Conservation (phyloP, 768 basidiomycete genomes). For the Tephrocybe sp. region DNA sequence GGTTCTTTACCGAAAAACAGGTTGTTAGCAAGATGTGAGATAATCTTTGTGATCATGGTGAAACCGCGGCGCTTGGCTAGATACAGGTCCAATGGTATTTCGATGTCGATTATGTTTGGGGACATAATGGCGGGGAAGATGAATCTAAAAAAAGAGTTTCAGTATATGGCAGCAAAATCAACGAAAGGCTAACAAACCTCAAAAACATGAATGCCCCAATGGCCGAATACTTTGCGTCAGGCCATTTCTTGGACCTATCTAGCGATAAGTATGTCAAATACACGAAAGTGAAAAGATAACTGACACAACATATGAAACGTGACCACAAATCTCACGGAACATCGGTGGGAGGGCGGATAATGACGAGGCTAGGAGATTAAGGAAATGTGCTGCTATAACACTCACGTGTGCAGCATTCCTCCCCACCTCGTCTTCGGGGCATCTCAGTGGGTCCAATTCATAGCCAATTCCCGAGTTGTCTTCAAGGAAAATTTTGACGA, state of each 20-base stretch:
- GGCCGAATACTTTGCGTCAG: conserved; percentile 76
- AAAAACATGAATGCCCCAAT: conserved; percentile 92
- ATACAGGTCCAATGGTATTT: conserved; percentile 62
- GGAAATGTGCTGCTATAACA: conserved; percentile 69
- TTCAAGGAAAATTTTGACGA: conserved; percentile 70
- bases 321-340: conserved; percentile 83
- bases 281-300: conserved; percentile 22
- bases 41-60: conserved; percentile 85
- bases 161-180: neutral
- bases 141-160: conserved; percentile 49
- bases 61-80: conserved; percentile 69
- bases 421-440: conserved; percentile 54
- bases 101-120: conserved; percentile 82
- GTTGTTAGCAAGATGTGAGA: conserved; percentile 93
- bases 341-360: conserved; percentile 74
- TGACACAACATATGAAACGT: conserved; percentile 77
- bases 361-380: conserved; percentile 72
- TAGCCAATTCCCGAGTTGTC: conserved; percentile 74
- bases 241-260: conserved; percentile 62
- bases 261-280: neutral
- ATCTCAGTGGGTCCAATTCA: conserved; percentile 71
- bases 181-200: conserved; percentile 40
- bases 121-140: conserved; percentile 89
- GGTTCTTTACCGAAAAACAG: conserved; percentile 90
- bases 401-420: conserved; percentile 73